phyloP scores from a whole-genome alignment of 2,329 filamentous ascomycete species.

The Proliferodiscus dingleyae region DNA sequence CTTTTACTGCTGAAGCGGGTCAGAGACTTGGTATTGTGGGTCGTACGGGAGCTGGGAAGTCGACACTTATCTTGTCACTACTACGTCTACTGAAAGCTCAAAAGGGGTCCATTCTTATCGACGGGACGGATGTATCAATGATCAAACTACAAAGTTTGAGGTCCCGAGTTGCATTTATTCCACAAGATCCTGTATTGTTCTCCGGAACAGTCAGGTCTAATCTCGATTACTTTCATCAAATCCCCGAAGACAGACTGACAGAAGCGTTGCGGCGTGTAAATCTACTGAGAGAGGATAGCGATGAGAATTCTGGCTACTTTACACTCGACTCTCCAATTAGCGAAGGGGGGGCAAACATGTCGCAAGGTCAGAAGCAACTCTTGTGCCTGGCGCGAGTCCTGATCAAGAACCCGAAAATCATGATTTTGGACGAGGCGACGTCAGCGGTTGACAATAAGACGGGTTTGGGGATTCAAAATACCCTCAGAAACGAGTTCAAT shows the following conservation, averaged over 20 bases:
- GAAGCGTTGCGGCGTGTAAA: slow-evolving; percentile 79
- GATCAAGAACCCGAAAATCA: slow-evolving; percentile 79
- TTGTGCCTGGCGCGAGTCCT: slow-evolving; percentile 88
- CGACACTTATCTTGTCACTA: neutral
- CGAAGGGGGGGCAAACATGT: slow-evolving; percentile 1
- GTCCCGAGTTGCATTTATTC: slow-evolving; percentile 29
- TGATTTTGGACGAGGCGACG: slow-evolving; percentile 93
- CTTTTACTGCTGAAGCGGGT: slow-evolving; percentile 14
- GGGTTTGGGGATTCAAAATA: slow-evolving; percentile 83
- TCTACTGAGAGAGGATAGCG: slow-evolving; percentile 52
- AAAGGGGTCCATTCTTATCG: neutral
- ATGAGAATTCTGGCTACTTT: neutral
- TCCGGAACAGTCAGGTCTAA: slow-evolving; percentile 82
- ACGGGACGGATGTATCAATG: slow-evolving; percentile 15
- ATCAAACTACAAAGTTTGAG: slow-evolving; percentile 29
- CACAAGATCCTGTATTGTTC: slow-evolving; percentile 73
- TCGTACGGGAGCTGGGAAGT: neutral
- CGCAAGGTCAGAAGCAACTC: slow-evolving; percentile 81
- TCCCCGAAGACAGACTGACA: slow-evolving; percentile 83
- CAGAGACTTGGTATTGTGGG: neutral
- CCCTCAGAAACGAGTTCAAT: slow-evolving; percentile 75
- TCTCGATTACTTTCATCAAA: slow-evolving; percentile 80
- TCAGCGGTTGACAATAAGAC: slow-evolving; percentile 88
- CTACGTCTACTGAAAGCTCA: neutral
- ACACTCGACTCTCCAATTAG: neutral